Evolutionary conservation across 2,329 filamentous ascomycete genomes (phyloP).

Genomic region (Aspergillus bombycis): DNA sequence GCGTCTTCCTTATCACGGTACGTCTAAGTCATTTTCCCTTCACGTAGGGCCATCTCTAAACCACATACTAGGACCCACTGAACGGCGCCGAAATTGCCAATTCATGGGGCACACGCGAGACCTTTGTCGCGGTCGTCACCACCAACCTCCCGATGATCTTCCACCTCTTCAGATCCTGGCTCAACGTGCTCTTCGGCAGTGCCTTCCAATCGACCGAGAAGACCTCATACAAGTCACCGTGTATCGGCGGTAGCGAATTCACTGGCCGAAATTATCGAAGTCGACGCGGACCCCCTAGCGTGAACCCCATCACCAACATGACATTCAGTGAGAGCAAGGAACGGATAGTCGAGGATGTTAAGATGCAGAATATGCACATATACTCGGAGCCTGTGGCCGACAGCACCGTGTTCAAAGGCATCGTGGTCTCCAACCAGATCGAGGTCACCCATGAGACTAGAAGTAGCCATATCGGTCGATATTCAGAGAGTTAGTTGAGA

Average conservation of each 20-base stretch:
- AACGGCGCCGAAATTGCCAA: slow-evolving; percentile 37
- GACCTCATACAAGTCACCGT: background rate
- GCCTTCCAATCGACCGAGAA: slow-evolving; percentile 34
- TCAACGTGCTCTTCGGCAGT: slow-evolving; percentile 42
- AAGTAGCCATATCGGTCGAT: background rate
- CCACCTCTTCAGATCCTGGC: slow-evolving; percentile 46
- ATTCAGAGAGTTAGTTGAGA: too few relatives aligned
- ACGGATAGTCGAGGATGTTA: background rate
- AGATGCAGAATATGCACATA: background rate
- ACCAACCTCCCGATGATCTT: slow-evolving; percentile 44
- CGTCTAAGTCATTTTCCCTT: too few relatives aligned
- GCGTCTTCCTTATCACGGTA: slow-evolving; percentile 50
- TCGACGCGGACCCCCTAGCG: background rate
- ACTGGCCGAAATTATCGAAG: background rate
- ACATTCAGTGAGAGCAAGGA: background rate
- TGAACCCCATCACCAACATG: background rate
- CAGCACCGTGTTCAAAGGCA: background rate
- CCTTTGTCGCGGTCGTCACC: slow-evolving; percentile 45
- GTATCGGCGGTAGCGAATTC: background rate
- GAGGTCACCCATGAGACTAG: background rate
- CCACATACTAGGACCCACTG: slow-evolving; percentile 28
- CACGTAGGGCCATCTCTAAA: background rate
- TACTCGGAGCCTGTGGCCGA: background rate
- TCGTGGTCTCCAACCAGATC: background rate
- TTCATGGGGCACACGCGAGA: slow-evolving; percentile 44